A percentile compares a stretch with the other conserved stretches of the same genome.
phyloP scores from a whole-genome alignment of 2,329 filamentous ascomycete genomes.

The Colletotrichum limetticola region DNA sequence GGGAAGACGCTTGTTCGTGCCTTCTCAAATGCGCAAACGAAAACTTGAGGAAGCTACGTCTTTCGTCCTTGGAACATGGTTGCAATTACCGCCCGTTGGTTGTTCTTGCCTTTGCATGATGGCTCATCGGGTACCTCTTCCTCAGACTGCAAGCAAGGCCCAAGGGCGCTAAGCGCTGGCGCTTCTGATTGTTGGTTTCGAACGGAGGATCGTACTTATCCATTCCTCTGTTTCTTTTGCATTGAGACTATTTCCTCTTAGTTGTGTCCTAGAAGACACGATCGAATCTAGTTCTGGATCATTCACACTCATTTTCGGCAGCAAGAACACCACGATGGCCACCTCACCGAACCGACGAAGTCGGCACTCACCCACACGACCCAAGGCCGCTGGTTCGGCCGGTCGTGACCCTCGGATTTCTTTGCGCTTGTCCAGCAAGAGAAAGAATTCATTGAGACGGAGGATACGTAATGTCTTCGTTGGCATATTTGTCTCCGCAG shows the following conservation, averaged over 20 bases:
- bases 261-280: background rate
- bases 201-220: background rate
- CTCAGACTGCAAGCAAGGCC: background rate
- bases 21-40: background rate
- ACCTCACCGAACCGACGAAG: background rate
- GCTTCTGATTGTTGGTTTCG: background rate
- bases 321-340: background rate
- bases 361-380: background rate
- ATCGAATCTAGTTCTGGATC: background rate
- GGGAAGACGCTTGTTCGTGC: background rate
- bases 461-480: background rate
- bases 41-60: background rate
- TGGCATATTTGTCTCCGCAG: background rate
- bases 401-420: background rate
- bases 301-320: background rate
- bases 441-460: background rate
- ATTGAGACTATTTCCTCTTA: background rate
- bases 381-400: background rate
- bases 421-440: background rate
- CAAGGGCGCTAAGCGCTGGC: background rate
- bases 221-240: background rate
- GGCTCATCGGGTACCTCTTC: background rate
- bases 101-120: background rate
- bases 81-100: background rate
- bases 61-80: background rate